Evolutionary conservation across 1,139 yeast species (phyloP), one percentile per base, ranked within the genome.

Genomic region (Entelexis paramagnoliae): DNA sequence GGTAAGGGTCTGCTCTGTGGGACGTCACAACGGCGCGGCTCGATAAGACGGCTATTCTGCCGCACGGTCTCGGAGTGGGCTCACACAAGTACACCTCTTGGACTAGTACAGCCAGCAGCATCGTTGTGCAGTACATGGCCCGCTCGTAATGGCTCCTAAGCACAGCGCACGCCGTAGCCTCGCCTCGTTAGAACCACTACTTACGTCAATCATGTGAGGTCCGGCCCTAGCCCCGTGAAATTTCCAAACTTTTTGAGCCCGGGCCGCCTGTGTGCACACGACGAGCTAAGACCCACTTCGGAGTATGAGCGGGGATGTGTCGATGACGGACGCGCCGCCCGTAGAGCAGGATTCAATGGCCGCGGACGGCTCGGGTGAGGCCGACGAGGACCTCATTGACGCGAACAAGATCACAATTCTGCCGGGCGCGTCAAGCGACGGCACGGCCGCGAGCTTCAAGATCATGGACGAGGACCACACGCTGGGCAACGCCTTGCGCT

Each of bases 381-480:
- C 34, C 16, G 47, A 33, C 16, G 38, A 32, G 10, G 47, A 43
- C 39, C 20, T 38, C 11, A 40, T 50, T 1, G 53, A 51, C 26
- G 24, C 48, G 22, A 60, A 58, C 43, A 59, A 59, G 48, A 56
- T 59, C 46, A 51, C 52, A 20, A 50, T 59, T 33, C 75, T 91
- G 45, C 95, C 97, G 14, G 96, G 96, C 24, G 80, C 93, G n/a
- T 77, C 95, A 1, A 94, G 86, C 59, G 97, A 91, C 65, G 96
- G 96, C 43, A 79, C 94, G 35, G 91, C 95, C 30, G 96, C 95
- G 0, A 86, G 96, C 3, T 93, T 91, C 71, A 96, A 91, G 69
- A 81, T 91, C 57, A 93, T 51, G 41, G 55, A 88, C 60, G 98
- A 91, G 68, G 97, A 91, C 68, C 98, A 91, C 66, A 91, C 98